Evolutionary conservation across 345 rosid species (phyloP).

Genomic region (Gossypium australe): DNA sequence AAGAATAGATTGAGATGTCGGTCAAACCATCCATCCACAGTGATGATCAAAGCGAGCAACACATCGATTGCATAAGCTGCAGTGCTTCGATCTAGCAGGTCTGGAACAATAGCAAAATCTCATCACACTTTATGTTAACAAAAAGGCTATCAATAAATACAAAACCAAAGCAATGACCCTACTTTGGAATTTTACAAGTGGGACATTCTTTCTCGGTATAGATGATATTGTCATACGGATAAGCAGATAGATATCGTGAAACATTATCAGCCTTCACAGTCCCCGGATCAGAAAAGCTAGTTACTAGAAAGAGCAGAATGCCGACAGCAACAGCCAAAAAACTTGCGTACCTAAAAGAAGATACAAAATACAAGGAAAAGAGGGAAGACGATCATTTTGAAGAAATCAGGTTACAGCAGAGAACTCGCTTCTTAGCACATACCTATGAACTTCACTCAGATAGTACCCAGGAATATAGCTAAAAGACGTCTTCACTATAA

Average conservation of each 20-base stretch:
- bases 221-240: background rate
- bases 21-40: slow-evolving; percentile 5
- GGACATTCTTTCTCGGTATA: background rate
- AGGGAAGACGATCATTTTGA: background rate
- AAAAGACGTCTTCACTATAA: slow-evolving; percentile 52
- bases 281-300: slow-evolving; percentile 4
- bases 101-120: background rate
- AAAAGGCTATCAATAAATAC: background rate
- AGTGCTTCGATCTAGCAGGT: slow-evolving; percentile 5
- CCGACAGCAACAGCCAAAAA: background rate
- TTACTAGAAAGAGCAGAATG: background rate
- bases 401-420: background rate
- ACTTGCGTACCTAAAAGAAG: background rate
- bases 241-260: slow-evolving; percentile 1
- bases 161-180: background rate
- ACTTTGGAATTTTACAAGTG: background rate
- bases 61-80: background rate
- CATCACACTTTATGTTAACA: background rate
- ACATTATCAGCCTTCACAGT: slow-evolving; percentile 1
- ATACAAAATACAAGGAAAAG: background rate
- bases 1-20: background rate
- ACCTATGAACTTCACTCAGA: slow-evolving; percentile 76
- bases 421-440: slow-evolving; percentile 12
- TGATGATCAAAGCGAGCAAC: slow-evolving; percentile 7
- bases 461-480: slow-evolving; percentile 84